Conservation (phyloP, 805 yeast genomes). For the Priceomyces castillae region DNA sequence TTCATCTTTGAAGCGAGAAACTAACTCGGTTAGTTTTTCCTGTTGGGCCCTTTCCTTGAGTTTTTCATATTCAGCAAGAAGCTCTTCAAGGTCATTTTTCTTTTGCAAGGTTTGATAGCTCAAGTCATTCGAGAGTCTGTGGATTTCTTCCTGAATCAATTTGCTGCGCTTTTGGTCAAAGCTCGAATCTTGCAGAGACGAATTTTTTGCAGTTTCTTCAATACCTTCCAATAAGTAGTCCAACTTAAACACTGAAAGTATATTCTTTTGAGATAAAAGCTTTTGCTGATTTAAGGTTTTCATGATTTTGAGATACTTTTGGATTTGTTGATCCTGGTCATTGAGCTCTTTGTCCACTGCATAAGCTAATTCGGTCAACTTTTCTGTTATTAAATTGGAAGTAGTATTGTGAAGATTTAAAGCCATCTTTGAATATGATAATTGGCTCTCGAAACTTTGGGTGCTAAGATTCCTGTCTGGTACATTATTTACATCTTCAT, state of each 20-base stretch:
- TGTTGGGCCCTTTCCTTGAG: neutral
- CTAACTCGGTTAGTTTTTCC: neutral
- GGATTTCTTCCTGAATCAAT: slow-evolving; percentile 41
- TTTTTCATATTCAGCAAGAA: neutral
- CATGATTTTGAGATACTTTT: slow-evolving; percentile 24
- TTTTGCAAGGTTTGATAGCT: slow-evolving; percentile 33
- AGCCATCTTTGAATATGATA: slow-evolving; percentile 34
- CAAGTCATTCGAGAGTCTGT: slow-evolving; percentile 38
- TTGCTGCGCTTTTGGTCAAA: slow-evolving; percentile 28
- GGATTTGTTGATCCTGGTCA: slow-evolving; percentile 33
- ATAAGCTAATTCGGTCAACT: slow-evolving; percentile 36
- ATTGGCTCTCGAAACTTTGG: slow-evolving; percentile 36
- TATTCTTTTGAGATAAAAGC: slow-evolving; percentile 26
- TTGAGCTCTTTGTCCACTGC: slow-evolving; percentile 37
- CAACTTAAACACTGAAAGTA: slow-evolving; percentile 28
- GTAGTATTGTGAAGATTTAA: slow-evolving; percentile 32
- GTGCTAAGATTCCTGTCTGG: slow-evolving; percentile 10
- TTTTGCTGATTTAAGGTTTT: slow-evolving; percentile 23
- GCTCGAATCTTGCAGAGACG: slow-evolving; percentile 8
- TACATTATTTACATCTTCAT: slow-evolving; percentile 1
- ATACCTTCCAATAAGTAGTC: slow-evolving; percentile 32
- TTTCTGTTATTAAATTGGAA: slow-evolving; percentile 35
- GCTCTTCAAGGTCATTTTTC: slow-evolving; percentile 26
- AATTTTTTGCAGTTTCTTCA: slow-evolving; percentile 8
- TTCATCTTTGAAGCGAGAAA: neutral